Percentiles rank a stretch among this genome's conserved stretches.
phyloP scores from a whole-genome alignment of 108 stramenopile genomes.

The Nitzschia sp. region DNA sequence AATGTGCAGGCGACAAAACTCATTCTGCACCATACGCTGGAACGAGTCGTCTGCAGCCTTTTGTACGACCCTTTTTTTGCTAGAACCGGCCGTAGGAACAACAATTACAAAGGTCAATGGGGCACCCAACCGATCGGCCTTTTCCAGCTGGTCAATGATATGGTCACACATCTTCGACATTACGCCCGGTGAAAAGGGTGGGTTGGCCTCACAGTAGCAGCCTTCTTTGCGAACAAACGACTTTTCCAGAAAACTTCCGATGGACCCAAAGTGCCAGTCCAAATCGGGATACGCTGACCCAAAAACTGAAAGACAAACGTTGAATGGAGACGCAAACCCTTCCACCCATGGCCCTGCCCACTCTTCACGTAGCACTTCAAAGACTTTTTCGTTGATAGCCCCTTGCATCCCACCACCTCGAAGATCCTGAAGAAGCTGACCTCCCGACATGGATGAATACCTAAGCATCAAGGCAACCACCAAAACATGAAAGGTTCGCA shows the following conservation, averaged over 20 bases:
- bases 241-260: constrained; percentile 60
- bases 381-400: constrained; percentile 64
- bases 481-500: constrained; percentile 53
- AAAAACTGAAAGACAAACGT: constrained; percentile 40
- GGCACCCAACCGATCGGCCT: constrained; percentile 14
- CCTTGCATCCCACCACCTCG: constrained; percentile 86
- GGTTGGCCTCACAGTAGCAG: constrained; percentile 73
- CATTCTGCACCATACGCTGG: constrained; percentile 5
- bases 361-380: constrained; percentile 44
- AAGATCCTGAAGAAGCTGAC: constrained; percentile 57
- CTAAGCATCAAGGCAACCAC: constrained; percentile 60
- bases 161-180: constrained; percentile 60
- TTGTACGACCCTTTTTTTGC: not conserved
- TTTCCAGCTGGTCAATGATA: constrained; percentile 38
- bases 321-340: constrained; percentile 79
- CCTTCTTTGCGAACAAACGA: constrained; percentile 6
- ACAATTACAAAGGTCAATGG: constrained; percentile 61
- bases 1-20: too few species aligned
- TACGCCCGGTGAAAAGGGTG: constrained; percentile 73
- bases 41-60: constrained; percentile 4
- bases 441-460: constrained; percentile 73
- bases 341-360: constrained; percentile 46
- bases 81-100: constrained; percentile 46
- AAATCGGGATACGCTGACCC: constrained; percentile 72
- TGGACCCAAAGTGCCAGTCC: constrained; percentile 79